These are phyloP conservation scores for Ustilago curta DNA, from an alignment of 1,284 basidiomycete species.

Conservation along the genomic window DNA sequence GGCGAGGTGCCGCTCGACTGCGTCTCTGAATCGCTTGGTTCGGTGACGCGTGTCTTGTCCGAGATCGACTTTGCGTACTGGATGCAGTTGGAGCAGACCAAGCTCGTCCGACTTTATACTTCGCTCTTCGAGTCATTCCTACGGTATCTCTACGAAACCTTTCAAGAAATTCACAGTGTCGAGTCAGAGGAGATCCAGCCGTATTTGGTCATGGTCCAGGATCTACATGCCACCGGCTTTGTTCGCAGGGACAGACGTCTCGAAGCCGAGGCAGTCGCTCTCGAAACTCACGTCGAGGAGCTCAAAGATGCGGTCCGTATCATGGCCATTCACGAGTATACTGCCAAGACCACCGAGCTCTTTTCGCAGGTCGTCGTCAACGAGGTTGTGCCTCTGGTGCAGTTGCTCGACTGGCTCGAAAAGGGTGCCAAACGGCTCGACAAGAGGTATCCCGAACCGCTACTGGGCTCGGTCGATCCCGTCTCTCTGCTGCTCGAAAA, in stretches of 20 bases:
- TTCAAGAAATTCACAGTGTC: conserved; percentile 74
- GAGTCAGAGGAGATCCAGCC: conserved; percentile 58
- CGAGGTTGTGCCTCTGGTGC: conserved; percentile 77
- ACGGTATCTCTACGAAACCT: conserved; percentile 83
- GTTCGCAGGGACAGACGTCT: conserved; percentile 56
- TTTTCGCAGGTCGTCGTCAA: conserved; percentile 78
- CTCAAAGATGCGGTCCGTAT: conserved; percentile 74
- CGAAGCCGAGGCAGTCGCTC: conserved; percentile 46
- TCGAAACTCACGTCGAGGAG: conserved; percentile 66
- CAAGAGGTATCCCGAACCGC: conserved; percentile 83
- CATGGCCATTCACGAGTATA: conserved; percentile 75
- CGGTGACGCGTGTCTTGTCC: conserved; percentile 78
- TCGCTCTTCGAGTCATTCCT: conserved; percentile 86
- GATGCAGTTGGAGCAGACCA: conserved; percentile 82
- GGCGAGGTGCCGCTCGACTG: conserved; percentile 94
- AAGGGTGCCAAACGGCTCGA: conserved; percentile 84
- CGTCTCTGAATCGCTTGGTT: conserved; percentile 82
- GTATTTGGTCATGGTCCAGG: conserved; percentile 59
- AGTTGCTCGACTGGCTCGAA: conserved; percentile 89
- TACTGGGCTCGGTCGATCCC: conserved; percentile 73
- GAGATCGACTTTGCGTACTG: conserved; percentile 77
- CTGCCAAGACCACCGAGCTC: conserved; percentile 75
- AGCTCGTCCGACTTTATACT: conserved; percentile 50
- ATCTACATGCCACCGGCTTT: conserved; percentile 65
- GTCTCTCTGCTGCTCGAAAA: conserved; percentile 82